A percentile compares a stretch with the other conserved stretches of the same genome.
Evolutionary conservation across 2,329 filamentous ascomycete genomes (phyloP).

Genomic region (Apiospora marii): DNA sequence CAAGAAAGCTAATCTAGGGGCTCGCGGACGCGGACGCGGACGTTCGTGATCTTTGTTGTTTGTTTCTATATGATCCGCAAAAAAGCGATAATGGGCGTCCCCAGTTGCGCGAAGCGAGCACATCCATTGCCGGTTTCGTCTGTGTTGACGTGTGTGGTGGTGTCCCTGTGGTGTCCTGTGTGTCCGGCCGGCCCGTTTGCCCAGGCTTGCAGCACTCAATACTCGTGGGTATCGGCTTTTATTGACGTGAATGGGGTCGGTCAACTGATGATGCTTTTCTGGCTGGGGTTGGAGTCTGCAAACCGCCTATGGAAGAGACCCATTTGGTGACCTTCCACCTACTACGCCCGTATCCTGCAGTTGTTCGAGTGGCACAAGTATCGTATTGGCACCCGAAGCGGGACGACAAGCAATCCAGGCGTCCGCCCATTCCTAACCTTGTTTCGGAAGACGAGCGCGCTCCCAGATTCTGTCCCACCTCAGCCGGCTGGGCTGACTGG

Average conservation of each 20-base stretch:
- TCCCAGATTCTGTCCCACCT: constrained; percentile 10
- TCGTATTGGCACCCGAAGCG: constrained; percentile 10
- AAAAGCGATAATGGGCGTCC: neutral
- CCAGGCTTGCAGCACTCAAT: neutral
- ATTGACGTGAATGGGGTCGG: neutral
- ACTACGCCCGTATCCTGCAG: constrained; percentile 4
- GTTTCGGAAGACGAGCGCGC: constrained; percentile 10
- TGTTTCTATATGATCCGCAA: constrained; percentile 15
- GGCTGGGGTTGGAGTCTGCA: neutral
- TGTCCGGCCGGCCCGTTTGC: neutral
- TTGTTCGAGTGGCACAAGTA: constrained; percentile 1
- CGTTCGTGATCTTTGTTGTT: neutral
- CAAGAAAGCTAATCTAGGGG: constrained; percentile 7
- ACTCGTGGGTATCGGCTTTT: neutral
- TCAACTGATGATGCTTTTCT: neutral
- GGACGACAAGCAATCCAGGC: neutral
- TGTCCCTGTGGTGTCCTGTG: neutral
- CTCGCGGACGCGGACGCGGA: neutral
- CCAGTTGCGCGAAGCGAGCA: neutral
- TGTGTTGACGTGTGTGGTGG: neutral
- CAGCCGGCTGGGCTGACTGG: constrained; percentile 8
- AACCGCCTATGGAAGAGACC: constrained; percentile 9
- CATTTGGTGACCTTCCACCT: neutral
- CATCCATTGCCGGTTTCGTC: neutral
- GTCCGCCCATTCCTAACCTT: constrained; percentile 3